phyloP scores from a whole-genome alignment of 495 filamentous ascomycete genomes.

The Lasiosphaeris hirsuta region DNA sequence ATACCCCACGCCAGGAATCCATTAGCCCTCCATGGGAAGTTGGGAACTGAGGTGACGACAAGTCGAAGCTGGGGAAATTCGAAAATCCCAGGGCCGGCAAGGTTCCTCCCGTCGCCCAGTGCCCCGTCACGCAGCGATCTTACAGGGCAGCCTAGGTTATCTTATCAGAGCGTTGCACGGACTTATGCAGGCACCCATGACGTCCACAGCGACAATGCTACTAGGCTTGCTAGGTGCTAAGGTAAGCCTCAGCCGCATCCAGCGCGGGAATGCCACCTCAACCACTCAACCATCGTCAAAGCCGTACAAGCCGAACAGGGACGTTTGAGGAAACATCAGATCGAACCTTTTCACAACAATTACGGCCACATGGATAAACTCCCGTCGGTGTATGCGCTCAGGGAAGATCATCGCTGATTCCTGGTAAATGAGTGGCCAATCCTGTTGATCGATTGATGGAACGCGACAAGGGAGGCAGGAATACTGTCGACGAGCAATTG shows the following conservation, averaged over 20 bases:
- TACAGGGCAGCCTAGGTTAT: conserved; percentile 2
- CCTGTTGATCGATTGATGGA: no score
- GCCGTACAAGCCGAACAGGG: background rate
- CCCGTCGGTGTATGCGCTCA: no score
- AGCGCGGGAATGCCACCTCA: background rate
- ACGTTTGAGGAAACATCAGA: no score
- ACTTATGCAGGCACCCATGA: background rate
- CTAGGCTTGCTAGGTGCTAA: no score
- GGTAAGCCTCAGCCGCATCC: background rate
- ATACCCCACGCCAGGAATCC: background rate
- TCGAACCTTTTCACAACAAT: conserved; percentile 1
- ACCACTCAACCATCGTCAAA: background rate
- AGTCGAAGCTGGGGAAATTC: no score
- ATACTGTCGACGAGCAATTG: background rate
- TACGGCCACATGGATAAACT: background rate
- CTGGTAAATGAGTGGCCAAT: no score
- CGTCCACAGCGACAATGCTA: background rate
- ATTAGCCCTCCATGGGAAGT: background rate
- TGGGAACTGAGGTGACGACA: background rate
- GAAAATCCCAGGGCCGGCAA: background rate
- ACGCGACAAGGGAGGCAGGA: no score
- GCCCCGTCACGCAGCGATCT: background rate
- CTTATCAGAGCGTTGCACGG: conserved; percentile 4
- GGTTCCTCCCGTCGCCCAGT: no score
- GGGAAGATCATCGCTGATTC: no score